phyloP scores from a whole-genome alignment of 2,329 filamentous ascomycete species.

The Corynespora cassiicola region DNA sequence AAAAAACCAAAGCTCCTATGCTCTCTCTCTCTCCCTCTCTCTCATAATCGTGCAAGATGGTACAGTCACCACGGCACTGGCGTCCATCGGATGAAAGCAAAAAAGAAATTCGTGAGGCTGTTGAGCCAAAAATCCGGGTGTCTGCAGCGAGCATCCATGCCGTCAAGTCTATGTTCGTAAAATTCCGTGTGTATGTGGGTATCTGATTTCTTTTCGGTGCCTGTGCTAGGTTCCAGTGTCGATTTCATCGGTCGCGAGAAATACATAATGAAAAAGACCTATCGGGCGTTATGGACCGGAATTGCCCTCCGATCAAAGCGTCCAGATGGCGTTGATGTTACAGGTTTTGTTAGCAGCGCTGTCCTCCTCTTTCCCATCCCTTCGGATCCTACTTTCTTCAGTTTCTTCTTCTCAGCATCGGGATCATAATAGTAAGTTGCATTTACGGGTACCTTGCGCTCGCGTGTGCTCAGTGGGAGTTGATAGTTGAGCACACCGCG shows the following conservation, averaged over 20 bases:
- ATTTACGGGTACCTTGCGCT: slow-evolving; percentile 58
- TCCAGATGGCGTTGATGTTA: slow-evolving; percentile 31
- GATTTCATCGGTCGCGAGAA: too few relatives aligned
- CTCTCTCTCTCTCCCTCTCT: too few relatives aligned
- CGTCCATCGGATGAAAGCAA: too few relatives aligned
- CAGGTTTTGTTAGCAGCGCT: slow-evolving; percentile 21
- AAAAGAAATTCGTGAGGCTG: slow-evolving; percentile 10
- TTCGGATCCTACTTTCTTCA: slow-evolving; percentile 16
- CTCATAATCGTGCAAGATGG: background rate
- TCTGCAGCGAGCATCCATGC: slow-evolving; percentile 5
- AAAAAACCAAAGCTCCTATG: too few relatives aligned
- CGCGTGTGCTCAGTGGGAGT: slow-evolving; percentile 63
- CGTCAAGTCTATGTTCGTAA: slow-evolving; percentile 16
- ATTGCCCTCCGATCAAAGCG: slow-evolving; percentile 36
- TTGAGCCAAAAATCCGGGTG: slow-evolving; percentile 4
- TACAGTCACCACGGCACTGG: background rate
- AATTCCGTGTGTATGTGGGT: slow-evolving; percentile 16
- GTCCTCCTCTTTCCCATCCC: slow-evolving; percentile 10
- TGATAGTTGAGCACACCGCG: slow-evolving; percentile 89
- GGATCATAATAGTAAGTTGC: slow-evolving; percentile 46
- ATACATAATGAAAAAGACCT: slow-evolving; percentile 17
- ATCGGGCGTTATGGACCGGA: slow-evolving; percentile 17
- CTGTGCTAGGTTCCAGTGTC: background rate
- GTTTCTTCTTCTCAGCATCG: slow-evolving; percentile 41
- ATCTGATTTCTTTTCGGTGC: slow-evolving; percentile 10